Conservation (phyloP, 139 green algal genomes). For the Auxenochlorella pyrenoidosa region DNA sequence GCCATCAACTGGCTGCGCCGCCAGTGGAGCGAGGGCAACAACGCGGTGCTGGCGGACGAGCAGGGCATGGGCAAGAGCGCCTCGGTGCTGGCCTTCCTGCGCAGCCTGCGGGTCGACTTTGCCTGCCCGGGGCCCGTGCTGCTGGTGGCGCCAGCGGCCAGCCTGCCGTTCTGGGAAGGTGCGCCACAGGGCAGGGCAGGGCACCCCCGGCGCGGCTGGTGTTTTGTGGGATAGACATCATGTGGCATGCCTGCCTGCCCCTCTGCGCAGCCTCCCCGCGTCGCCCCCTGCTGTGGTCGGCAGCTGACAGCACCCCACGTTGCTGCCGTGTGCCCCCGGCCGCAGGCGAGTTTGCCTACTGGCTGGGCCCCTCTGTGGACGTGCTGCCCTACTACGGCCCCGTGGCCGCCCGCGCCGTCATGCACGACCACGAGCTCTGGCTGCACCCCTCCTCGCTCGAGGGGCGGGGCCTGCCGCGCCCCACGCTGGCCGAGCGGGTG, state of each 20-base stretch:
- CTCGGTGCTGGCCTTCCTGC: conserved; percentile 68
- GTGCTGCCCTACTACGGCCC: conserved; percentile 72
- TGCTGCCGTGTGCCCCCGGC: not conserved
- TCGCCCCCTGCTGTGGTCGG: not conserved
- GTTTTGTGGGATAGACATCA: not conserved
- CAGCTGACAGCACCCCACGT: not conserved
- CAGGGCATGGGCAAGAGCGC: conserved; percentile 81
- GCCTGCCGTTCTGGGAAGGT: conserved; percentile 77
- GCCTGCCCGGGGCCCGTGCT: conserved; percentile 60
- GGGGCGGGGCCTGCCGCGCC: conserved; percentile 34
- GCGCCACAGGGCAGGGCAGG: conserved; percentile 5
- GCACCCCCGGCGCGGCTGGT: not conserved
- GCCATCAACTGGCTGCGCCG: conserved; percentile 74
- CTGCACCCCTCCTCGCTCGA: conserved; percentile 73
- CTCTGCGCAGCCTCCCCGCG: not conserved
- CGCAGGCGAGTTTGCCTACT: conserved; percentile 62
- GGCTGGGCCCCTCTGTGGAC: conserved; percentile 49
- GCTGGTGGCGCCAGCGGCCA: conserved; percentile 64
- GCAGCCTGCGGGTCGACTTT: conserved; percentile 67
- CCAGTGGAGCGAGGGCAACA: conserved; percentile 60
- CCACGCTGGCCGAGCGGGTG: conserved; percentile 8
- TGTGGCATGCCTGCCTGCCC: not conserved
- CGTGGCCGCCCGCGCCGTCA: conserved; percentile 53
- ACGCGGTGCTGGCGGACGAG: conserved; percentile 79
- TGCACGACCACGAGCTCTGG: conserved; percentile 87